Conservation (phyloP, 306 rosid genomes). For the Carpinus viminea region DNA sequence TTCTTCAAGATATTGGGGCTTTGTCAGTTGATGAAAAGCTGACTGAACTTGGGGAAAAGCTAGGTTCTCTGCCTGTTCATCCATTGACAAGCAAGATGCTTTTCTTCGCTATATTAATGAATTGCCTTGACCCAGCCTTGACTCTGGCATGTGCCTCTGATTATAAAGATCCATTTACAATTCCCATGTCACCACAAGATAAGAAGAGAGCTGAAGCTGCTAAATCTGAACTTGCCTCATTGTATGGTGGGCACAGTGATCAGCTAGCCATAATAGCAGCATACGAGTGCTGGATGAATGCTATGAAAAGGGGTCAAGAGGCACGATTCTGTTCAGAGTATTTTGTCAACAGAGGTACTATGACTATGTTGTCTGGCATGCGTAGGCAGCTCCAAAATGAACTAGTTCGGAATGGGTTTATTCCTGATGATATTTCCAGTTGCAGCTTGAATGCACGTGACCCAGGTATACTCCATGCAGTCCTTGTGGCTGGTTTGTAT, state of each 20-base stretch:
- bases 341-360: conserved; percentile 57
- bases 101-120: conserved; percentile 79
- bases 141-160: conserved; percentile 90
- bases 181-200: conserved; percentile 68
- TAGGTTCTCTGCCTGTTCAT: conserved; percentile 92
- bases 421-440: conserved; percentile 47
- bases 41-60: conserved; percentile 81
- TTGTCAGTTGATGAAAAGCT: conserved; percentile 69
- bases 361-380: conserved; percentile 74
- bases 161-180: conserved; percentile 78
- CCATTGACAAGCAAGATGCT: conserved; percentile 92
- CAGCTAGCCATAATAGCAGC: conserved; percentile 86
- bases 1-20: conserved; percentile 96
- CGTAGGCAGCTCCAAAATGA: conserved; percentile 75
- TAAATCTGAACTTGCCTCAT: conserved; percentile 63
- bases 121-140: conserved; percentile 95
- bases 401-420: conserved; percentile 66
- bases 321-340: conserved; percentile 58
- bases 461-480: conserved; percentile 76
- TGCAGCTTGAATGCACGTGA: conserved; percentile 65
- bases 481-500: conserved; percentile 84
- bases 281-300: conserved; percentile 76
- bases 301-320: conserved; percentile 61
- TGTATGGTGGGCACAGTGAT: conserved; percentile 83
- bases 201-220: conserved; percentile 63